These are phyloP conservation scores for Trifolium pratense DNA, from an alignment of 306 rosid genomes.

Conservation along the genomic window DNA sequence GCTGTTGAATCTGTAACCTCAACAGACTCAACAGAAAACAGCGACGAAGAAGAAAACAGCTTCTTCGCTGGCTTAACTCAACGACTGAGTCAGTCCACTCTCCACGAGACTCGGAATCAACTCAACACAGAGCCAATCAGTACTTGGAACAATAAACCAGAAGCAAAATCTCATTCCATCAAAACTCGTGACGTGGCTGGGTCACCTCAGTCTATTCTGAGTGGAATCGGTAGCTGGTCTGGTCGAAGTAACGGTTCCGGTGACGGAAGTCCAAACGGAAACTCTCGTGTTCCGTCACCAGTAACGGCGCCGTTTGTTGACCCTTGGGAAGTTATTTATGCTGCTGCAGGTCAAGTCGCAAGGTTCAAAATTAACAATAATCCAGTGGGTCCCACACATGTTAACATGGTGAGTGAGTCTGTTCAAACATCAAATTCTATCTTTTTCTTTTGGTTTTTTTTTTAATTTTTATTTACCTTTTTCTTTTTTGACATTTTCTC, in stretches of 20 bases:
- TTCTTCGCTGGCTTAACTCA: conserved; percentile 65
- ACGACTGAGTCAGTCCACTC: conserved; percentile 61
- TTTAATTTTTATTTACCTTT: background rate
- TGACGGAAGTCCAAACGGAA: conserved; percentile 71
- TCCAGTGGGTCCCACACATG: conserved; percentile 10
- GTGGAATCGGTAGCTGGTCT: conserved; percentile 77
- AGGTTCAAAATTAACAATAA: conserved; percentile 58
- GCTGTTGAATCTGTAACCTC: conserved; percentile 42
- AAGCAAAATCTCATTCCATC: too few species aligned
- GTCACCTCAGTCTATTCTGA: conserved; percentile 79
- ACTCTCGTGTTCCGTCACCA: conserved; percentile 72
- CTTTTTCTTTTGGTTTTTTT: background rate
- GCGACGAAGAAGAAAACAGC: conserved; percentile 65
- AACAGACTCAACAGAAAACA: conserved; percentile 56
- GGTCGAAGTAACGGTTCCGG: conserved; percentile 46
- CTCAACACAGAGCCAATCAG: background rate
- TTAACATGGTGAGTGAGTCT: conserved; percentile 12
- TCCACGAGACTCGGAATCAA: conserved; percentile 50
- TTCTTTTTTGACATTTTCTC: background rate
- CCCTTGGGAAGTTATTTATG: conserved; percentile 74
- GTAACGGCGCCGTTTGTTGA: conserved; percentile 64
- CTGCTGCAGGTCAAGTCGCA: conserved; percentile 79
- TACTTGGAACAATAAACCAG: too few species aligned
- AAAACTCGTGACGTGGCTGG: conserved; percentile 49
- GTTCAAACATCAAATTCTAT: background rate